Conservation (phyloP, 1,284 basidiomycete genomes). For the Pseudozyma thailandica region DNA sequence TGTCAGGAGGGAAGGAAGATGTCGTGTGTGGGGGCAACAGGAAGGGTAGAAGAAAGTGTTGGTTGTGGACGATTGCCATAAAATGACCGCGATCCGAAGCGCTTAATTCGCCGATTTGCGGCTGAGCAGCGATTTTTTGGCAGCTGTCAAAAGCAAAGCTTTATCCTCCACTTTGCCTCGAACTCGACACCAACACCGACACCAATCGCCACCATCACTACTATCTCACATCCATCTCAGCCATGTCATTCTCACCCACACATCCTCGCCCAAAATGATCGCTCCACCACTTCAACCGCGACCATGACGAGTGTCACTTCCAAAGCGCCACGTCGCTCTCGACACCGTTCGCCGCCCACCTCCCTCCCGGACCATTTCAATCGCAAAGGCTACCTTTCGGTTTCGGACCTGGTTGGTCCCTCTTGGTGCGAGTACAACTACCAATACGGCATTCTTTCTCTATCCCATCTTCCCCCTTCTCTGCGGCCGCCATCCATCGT, state of each 20-base stretch:
- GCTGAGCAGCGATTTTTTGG: not conserved
- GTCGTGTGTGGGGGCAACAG: not conserved
- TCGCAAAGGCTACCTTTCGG: conserved; percentile 51
- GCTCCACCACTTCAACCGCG: not conserved
- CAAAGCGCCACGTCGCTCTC: not conserved
- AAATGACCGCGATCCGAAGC: conserved; percentile 10
- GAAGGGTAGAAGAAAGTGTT: not conserved
- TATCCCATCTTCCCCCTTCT: conserved; percentile 50
- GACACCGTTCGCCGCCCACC: conserved; percentile 9
- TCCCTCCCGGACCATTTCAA: conserved; percentile 42
- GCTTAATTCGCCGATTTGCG: conserved; percentile 10
- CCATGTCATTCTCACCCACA: too few relatives aligned
- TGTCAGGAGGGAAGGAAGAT: not conserved
- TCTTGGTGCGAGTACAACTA: conserved; percentile 64
- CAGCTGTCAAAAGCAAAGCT: too few relatives aligned
- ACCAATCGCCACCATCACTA: too few relatives aligned
- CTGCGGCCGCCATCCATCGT: conserved; percentile 53
- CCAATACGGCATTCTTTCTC: conserved; percentile 55
- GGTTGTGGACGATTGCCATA: not conserved
- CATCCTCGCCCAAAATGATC: not conserved
- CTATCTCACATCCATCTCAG: too few relatives aligned
- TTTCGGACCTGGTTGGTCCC: conserved; percentile 62
- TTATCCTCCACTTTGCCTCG: not conserved
- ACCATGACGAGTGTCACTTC: not conserved
- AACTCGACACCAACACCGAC: conserved; percentile 4